Conservation (phyloP, 139 green algal species). For the Chlamydomonas sp. region DNA sequence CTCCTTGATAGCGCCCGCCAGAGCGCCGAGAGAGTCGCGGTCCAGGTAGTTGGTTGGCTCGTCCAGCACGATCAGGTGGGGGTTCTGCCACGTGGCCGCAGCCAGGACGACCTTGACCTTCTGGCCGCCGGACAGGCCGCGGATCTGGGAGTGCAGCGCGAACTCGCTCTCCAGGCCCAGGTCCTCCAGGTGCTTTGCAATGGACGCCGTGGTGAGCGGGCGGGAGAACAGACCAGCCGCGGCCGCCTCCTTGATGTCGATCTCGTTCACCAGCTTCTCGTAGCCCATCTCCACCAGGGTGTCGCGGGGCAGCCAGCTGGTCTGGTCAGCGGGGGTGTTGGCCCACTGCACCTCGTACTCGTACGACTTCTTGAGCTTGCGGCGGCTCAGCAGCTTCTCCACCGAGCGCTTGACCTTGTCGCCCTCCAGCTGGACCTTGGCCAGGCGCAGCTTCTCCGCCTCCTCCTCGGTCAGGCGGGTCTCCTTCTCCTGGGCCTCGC, state of each 20-base stretch:
- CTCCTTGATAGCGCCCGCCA: slow-evolving; percentile 81
- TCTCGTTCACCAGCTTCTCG: slow-evolving; percentile 88
- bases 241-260: slow-evolving; percentile 93
- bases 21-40: slow-evolving; percentile 85
- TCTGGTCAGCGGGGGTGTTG: slow-evolving; percentile 62
- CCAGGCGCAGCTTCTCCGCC: slow-evolving; percentile 82
- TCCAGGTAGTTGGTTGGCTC: slow-evolving; percentile 93
- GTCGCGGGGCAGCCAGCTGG: slow-evolving; percentile 76
- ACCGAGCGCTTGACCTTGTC: slow-evolving; percentile 58
- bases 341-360: slow-evolving; percentile 86
- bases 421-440: slow-evolving; percentile 42
- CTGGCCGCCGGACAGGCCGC: slow-evolving; percentile 88
- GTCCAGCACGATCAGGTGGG: slow-evolving; percentile 91
- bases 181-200: slow-evolving; percentile 90
- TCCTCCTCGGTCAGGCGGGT: slow-evolving; percentile 87
- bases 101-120: slow-evolving; percentile 82
- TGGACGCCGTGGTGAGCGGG: slow-evolving; percentile 85
- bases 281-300: slow-evolving; percentile 59
- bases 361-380: slow-evolving; percentile 88
- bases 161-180: slow-evolving; percentile 94
- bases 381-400: slow-evolving; percentile 74
- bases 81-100: slow-evolving; percentile 86
- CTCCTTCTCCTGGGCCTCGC: slow-evolving; percentile 83
- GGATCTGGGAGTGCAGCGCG: slow-evolving; percentile 85
- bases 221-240: slow-evolving; percentile 80